Percentiles rank a stretch among this genome's conserved stretches.
These are phyloP conservation scores for Theileria sp. DNA, from an alignment of 169 alveolate species.

Conservation along the genomic window DNA sequence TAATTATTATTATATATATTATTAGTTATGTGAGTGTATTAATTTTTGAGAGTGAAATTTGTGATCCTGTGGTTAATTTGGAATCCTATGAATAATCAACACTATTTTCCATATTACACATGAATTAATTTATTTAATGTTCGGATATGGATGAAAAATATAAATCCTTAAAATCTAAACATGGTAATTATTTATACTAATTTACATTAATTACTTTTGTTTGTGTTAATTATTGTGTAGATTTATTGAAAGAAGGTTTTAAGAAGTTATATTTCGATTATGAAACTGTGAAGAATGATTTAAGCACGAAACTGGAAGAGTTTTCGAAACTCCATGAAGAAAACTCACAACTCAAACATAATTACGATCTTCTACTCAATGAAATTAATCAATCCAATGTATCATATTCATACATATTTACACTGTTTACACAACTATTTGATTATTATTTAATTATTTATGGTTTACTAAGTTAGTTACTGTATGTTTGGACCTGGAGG, in stretches of 20 bases:
- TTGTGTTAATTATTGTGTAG: constrained; percentile 14
- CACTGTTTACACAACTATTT: too few species aligned
- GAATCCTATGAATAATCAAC: too few species aligned
- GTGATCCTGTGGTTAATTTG: too few species aligned
- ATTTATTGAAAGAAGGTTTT: constrained; percentile 44
- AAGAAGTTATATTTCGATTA: constrained; percentile 46
- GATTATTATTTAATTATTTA: too few species aligned
- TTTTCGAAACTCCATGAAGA: constrained; percentile 48
- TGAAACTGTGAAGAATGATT: constrained; percentile 37
- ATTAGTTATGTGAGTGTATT: too few species aligned
- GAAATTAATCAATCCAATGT: constrained; percentile 15
- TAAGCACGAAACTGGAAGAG: constrained; percentile 30
- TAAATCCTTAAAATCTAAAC: constrained; percentile 40
- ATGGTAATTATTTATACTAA: constrained; percentile 20
- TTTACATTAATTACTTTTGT: neutral
- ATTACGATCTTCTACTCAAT: constrained; percentile 45
- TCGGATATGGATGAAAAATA: constrained; percentile 33
- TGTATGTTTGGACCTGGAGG: too few species aligned
- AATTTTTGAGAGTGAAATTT: too few species aligned
- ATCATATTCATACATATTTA: too few species aligned
- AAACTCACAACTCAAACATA: constrained; percentile 37
- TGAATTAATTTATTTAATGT: too few species aligned
- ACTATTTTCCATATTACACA: too few species aligned
- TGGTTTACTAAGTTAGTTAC: too few species aligned
- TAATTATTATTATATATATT: too few species aligned